A percentile compares a stretch with the other conserved stretches of the same genome.
These are phyloP conservation scores for Fistulinella cinereoalba DNA, from an alignment of 1,284 basidiomycete species.

Conservation along the genomic window DNA sequence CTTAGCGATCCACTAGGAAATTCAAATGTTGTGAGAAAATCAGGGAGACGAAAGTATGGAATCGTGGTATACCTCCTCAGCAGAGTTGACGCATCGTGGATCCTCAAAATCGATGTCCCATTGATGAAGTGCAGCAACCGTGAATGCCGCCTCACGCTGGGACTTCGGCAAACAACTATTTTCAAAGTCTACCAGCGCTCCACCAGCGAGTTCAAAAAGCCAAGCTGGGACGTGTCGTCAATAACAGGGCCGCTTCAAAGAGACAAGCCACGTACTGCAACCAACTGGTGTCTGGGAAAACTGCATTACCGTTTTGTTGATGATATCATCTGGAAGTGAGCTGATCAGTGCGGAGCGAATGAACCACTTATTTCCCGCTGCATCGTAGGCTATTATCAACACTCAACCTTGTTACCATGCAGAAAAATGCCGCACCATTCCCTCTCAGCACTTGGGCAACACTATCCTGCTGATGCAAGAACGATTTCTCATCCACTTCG, in stretches of 20 bases:
- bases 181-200: conserved; percentile 72
- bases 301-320: conserved; percentile 76
- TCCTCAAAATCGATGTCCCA: conserved; percentile 85
- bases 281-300: conserved; percentile 82
- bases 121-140: conserved; percentile 86
- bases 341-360: conserved; percentile 79
- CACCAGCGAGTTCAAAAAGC: conserved; percentile 87
- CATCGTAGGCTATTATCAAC: neutral
- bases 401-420: neutral
- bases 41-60: neutral
- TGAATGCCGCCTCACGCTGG: conserved; percentile 74
- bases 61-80: conserved; percentile 68
- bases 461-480: conserved; percentile 85
- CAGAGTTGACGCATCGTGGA: conserved; percentile 71
- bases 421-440: conserved; percentile 48
- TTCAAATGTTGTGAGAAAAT: neutral
- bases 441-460: conserved; percentile 85
- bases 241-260: neutral
- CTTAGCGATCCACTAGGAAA: conserved; percentile 66
- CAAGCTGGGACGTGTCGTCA: conserved; percentile 53
- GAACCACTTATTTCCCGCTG: conserved; percentile 83
- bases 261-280: conserved; percentile 62
- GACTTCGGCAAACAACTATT: conserved; percentile 72
- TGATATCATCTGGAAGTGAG: conserved; percentile 80
- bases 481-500: conserved; percentile 86